Evolutionary conservation across 2,329 filamentous ascomycete species (phyloP).

Genomic region (Xylaria sp.): DNA sequence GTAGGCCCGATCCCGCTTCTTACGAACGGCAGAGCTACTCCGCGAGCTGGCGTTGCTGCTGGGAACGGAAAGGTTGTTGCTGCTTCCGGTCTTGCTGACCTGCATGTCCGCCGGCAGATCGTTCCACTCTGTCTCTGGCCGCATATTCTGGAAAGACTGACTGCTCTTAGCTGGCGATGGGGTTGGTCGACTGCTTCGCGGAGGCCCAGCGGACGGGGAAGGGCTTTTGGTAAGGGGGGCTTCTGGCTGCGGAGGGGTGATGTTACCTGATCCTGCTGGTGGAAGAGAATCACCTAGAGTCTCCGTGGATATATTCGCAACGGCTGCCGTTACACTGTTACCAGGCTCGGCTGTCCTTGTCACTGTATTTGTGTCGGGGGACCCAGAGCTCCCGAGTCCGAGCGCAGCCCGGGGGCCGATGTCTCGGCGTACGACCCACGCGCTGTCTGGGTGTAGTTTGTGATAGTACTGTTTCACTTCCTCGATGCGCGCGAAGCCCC

Average conservation of each 20-base stretch:
- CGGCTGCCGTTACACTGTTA: constrained; percentile 39
- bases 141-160: constrained; percentile 62
- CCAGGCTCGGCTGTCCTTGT: constrained; percentile 3
- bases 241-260: constrained; percentile 13
- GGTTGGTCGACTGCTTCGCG: constrained; percentile 25
- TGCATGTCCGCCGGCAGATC: constrained; percentile 67
- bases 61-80: constrained; percentile 29
- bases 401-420: constrained; percentile 39
- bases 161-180: constrained; percentile 39
- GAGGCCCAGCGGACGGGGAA: constrained; percentile 9
- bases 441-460: constrained; percentile 65
- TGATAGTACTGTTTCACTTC: constrained; percentile 64
- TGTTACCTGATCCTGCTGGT: constrained; percentile 15
- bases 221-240: background rate
- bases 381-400: constrained; percentile 28
- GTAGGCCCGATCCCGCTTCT: constrained; percentile 66
- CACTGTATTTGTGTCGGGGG: background rate
- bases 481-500: constrained; percentile 59
- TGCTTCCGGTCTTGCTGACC: constrained; percentile 3
- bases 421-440: constrained; percentile 62
- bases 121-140: constrained; percentile 69
- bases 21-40: constrained; percentile 59
- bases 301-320: constrained; percentile 36
- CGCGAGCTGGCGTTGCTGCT: constrained; percentile 56
- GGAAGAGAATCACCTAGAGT: constrained; percentile 1